Evolutionary conservation across 1,139 yeast genomes (phyloP).

Genomic region (Magnusiomyces suaveolens): DNA sequence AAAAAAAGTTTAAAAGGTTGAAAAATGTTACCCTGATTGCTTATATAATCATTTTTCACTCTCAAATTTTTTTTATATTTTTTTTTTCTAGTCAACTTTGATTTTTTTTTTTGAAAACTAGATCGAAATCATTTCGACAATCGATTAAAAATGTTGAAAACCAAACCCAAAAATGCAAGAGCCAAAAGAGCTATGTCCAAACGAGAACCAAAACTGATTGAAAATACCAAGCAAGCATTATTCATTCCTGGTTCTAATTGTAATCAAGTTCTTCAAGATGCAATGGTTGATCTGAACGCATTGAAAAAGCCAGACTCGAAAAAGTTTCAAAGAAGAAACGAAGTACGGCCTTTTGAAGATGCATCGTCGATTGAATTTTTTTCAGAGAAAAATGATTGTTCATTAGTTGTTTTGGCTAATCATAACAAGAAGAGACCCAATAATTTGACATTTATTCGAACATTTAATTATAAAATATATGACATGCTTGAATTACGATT

Average conservation of each 20-base stretch:
- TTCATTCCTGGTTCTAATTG: conserved; percentile 86
- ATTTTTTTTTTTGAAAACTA: too few relatives aligned
- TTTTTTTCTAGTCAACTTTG: too few relatives aligned
- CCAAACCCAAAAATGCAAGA: conserved; percentile 88
- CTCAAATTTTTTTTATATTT: conserved; percentile 2
- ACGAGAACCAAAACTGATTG: conserved; percentile 79
- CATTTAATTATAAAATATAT: conserved; percentile 79
- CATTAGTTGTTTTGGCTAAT: conserved; percentile 72
- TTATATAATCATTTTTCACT: too few relatives aligned
- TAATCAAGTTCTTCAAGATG: conserved; percentile 73
- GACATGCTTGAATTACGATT: conserved; percentile 90
- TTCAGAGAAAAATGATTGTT: conserved; percentile 86
- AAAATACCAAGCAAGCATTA: conserved; percentile 80
- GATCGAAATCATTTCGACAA: too few relatives aligned
- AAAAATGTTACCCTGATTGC: conserved; percentile 6
- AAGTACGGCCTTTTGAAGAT: conserved; percentile 89
- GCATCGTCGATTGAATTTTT: conserved; percentile 78
- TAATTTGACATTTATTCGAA: conserved; percentile 76
- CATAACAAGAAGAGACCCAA: conserved; percentile 90
- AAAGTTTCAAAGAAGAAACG: conserved; percentile 80
- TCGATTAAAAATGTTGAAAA: conserved; percentile 16
- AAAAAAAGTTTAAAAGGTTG: too few relatives aligned
- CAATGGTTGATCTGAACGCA: conserved; percentile 81
- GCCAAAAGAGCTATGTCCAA: conserved; percentile 89
- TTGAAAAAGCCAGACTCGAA: conserved; percentile 86